Conservation (phyloP, 805 yeast species). For the Zygotorulaspora florentina region DNA sequence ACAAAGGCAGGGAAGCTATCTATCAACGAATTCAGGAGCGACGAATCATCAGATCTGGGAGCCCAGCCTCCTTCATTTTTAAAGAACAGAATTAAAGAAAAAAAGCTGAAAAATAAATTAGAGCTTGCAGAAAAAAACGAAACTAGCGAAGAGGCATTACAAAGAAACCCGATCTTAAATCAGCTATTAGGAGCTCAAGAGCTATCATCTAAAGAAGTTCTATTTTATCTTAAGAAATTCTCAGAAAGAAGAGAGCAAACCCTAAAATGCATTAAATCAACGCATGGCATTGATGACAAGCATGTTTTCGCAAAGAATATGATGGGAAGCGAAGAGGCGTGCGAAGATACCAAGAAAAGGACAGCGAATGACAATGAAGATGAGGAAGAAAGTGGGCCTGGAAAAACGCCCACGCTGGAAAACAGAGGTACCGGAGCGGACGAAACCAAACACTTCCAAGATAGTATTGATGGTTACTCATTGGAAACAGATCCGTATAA, state of each 20-base stretch:
- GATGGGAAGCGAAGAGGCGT: constrained; percentile 17
- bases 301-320: constrained; percentile 19
- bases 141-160: constrained; percentile 39
- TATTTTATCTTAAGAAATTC: constrained; percentile 34
- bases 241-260: constrained; percentile 29
- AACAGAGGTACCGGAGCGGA: constrained; percentile 16
- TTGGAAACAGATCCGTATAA: constrained; percentile 42
- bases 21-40: constrained; percentile 65
- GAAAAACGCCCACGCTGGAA: constrained; percentile 2
- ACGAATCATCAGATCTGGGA: constrained; percentile 35
- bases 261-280: constrained; percentile 26
- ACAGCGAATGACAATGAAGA: constrained; percentile 15
- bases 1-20: constrained; percentile 74
- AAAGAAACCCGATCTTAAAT: constrained; percentile 41
- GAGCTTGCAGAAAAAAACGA: constrained; percentile 25
- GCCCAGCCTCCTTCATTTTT: constrained; percentile 82
- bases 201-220: constrained; percentile 44
- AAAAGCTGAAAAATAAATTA: constrained; percentile 37
- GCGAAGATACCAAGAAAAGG: constrained; percentile 11
- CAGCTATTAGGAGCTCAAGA: constrained; percentile 44
- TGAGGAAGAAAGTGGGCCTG: constrained; percentile 4
- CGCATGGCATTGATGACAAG: constrained; percentile 33
- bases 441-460: constrained; percentile 24
- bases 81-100: constrained; percentile 53
- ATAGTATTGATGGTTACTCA: constrained; percentile 33